These are phyloP conservation scores for Acanthamoeba triangularis DNA, from an alignment of 208 protist genomes.

Conservation along the genomic window DNA sequence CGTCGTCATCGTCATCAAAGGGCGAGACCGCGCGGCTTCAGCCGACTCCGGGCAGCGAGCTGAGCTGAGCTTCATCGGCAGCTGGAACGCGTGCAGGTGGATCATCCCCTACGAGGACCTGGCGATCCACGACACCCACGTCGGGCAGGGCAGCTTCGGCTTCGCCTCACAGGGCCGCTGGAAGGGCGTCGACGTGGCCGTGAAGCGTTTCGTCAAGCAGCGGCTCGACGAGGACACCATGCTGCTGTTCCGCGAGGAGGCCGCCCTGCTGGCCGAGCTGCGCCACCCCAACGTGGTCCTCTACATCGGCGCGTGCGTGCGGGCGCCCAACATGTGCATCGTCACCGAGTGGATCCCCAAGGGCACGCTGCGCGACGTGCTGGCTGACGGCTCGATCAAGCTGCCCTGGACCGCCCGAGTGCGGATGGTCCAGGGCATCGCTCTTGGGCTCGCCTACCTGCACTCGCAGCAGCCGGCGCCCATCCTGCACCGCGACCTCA, in stretches of 20 bases:
- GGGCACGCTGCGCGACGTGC: constrained; percentile 41
- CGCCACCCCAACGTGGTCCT: constrained; percentile 74
- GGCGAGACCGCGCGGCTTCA: background rate
- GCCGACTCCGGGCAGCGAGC: background rate
- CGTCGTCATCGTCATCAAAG: background rate
- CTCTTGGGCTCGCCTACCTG: background rate
- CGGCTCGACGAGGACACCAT: constrained; percentile 40
- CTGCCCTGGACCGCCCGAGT: background rate
- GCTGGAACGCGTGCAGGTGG: constrained; percentile 16
- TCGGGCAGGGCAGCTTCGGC: constrained; percentile 84
- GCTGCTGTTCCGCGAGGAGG: constrained; percentile 60
- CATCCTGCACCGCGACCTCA: constrained; percentile 77
- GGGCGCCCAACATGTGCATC: constrained; percentile 64
- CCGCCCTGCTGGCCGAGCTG: constrained; percentile 67
- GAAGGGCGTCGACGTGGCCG: constrained; percentile 81
- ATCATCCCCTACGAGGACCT: constrained; percentile 79
- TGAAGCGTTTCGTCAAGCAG: constrained; percentile 80
- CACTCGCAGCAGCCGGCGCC: constrained; percentile 53
- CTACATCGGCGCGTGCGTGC: constrained; percentile 71
- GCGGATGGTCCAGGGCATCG: background rate
- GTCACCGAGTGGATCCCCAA: constrained; percentile 68
- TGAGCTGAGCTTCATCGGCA: background rate
- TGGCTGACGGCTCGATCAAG: constrained; percentile 37
- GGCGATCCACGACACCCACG: constrained; percentile 74
- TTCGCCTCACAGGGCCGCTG: constrained; percentile 84